Evolutionary conservation across 225 moss, liverwort and hornwort species (phyloP), one percentile per base, ranked within the genome.

Genomic region (Sphagnum tenellum): DNA sequence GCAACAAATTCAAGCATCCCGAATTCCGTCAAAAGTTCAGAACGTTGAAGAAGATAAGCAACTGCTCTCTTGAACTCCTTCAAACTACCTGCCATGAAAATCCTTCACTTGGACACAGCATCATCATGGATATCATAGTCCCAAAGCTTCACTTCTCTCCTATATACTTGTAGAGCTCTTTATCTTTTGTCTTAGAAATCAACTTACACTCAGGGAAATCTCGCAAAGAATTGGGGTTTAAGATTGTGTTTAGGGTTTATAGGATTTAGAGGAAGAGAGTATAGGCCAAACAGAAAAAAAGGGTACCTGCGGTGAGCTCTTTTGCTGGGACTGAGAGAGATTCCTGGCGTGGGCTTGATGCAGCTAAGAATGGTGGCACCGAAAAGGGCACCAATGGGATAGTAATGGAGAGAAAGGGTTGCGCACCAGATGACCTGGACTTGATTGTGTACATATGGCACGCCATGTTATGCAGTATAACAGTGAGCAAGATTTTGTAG

Each of bases 1-100:
- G 93, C 87, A 70, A 90, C 89, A 75, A 98, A 86, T 65, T 98
- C 93, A 62, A 98, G 89, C 88, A 93, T 85, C 58, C 89, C 98
- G 50, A 93, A 84, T 61, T 90, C 76, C 7, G 98, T 93, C 14
- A 98, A 73, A 49, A 98, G 79, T 54, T 88, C 73, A 57, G 93
- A 76, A 56, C 81, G 87, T 75, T 87, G 90, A 64, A 93, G 77
- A 46, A 98, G 78, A 78, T 88, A 93, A 7, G 98, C 88, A 65
- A 89, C 90, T 55, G 93, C 88, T 57, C 84, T 83, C 66, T 84
- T 85, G 67, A 93, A 90, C 75, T 98, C 98, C 74, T 82, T 93
- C 58, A 98, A 69, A 69, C 89, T 91, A 49, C 89, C 94, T 94
- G 89, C 71, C 77, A 66, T 52, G 52, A 52, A 5, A 5, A 52